Base-by-base conservation (phyloP, 768 basidiomycete species). In the Panus rudis region DNA sequence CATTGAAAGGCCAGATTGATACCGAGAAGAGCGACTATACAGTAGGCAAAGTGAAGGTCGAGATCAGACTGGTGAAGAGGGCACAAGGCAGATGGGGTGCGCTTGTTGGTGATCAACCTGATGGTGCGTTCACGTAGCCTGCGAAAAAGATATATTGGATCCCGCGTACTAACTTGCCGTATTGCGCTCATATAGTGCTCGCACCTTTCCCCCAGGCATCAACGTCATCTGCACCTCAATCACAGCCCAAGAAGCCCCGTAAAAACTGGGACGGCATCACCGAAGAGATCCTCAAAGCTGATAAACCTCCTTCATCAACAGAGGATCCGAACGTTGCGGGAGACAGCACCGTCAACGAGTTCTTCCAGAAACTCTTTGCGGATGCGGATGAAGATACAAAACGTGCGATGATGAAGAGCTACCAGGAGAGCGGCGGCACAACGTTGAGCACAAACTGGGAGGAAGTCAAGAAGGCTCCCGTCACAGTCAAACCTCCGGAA, bases 371-470 rank as follows among this genome's bases (percentile, higher is more conserved):
- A 67, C 78, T 99, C 49, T 99, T 85, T 56, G 72, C 75, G 5
- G 88, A 87, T 60, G 87, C 93, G 20, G 92, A 96, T 52, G 88
- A 92, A 0, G 89, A 99, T 54, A 90, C 93, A 12, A 79, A 73
- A 55, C 76, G 82, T 27, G 96, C 96, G 3, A 99, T 99, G 92
- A 81, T 97, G 81, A 99, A 99, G 75, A 93, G 90, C 58, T 97
- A 89, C 62, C 72, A 75, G 47, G 94, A 99, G 69, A 91, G 88
- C 52, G 92, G 92, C 6, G 96, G 96, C 6, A 99, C 96, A 7
- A 84, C 91, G 0, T 69, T 99, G 30, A 92, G 89, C 66, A 99
- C 94, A 0, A 91, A 96, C 61, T 99, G 94, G 94, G 79, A 78
- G 4, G 89, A 92, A 50, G 91, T 99, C 13, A 68, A 62, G 48